A percentile compares a stretch with the other conserved stretches of the same genome.
Evolutionary conservation across 345 rosid species (phyloP).

Genomic region (Pugionium cornutum): DNA sequence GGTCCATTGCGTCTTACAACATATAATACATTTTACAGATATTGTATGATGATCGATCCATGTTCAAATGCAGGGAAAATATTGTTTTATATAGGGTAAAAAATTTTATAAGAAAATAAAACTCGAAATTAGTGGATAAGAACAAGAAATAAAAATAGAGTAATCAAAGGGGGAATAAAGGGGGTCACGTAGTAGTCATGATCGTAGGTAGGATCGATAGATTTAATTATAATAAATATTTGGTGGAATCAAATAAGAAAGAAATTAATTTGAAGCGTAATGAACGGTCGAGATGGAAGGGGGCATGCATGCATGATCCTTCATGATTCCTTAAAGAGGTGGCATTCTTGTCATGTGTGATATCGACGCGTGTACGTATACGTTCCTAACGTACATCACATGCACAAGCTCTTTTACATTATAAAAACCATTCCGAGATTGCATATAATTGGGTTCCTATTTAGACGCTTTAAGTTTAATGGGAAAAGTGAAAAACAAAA

Average conservation of each 20-base stretch:
- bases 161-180: conserved; percentile 24
- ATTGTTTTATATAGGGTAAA: neutral
- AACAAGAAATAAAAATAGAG: conserved; percentile 14
- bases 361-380: conserved; percentile 34
- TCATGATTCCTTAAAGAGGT: conserved; percentile 40
- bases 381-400: conserved; percentile 34
- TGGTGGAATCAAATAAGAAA: conserved; percentile 25
- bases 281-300: conserved; percentile 37
- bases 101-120: neutral
- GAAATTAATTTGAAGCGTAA: conserved; percentile 15
- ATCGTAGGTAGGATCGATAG: conserved; percentile 4
- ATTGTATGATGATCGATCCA: neutral
- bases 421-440: conserved; percentile 2
- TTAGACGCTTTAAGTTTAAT: neutral
- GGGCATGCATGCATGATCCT: conserved; percentile 40
- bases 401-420: conserved; percentile 32
- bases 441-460: conserved; percentile 14
- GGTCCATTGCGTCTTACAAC: neutral
- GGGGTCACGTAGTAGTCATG: conserved; percentile 36
- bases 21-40: no score
- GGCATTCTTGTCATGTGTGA: conserved; percentile 38
- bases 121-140: conserved; percentile 25
- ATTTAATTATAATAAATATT: conserved; percentile 1
- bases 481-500: neutral
- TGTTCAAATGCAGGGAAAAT: neutral